phyloP scores from a whole-genome alignment of 768 basidiomycete species.

The Tephrocybe sp. region DNA sequence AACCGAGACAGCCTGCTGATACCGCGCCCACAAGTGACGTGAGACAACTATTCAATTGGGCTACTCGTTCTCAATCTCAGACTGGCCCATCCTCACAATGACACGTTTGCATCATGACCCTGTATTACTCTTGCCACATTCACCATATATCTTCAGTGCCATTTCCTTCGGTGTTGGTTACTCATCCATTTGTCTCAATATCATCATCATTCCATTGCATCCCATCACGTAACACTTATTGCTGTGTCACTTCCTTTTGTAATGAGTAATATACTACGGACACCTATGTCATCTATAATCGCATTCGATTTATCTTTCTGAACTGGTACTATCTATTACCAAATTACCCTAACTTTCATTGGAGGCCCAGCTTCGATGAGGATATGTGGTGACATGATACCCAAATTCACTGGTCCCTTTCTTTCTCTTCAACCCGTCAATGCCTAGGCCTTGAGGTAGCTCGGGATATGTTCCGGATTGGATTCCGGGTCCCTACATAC shows the following conservation, averaged over 20 bases:
- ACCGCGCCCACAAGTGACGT: slow-evolving; percentile 62
- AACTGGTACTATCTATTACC: too few relatives aligned
- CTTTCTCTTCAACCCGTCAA: slow-evolving; percentile 30
- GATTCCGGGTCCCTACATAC: slow-evolving; percentile 56
- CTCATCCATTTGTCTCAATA: slow-evolving; percentile 16
- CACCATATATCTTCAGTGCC: slow-evolving; percentile 15
- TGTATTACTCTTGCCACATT: slow-evolving; percentile 12
- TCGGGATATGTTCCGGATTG: slow-evolving; percentile 52
- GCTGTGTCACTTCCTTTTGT: slow-evolving; percentile 20
- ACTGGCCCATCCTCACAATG: slow-evolving; percentile 25
- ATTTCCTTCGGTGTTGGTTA: slow-evolving; percentile 20
- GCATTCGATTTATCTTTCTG: slow-evolving; percentile 6
- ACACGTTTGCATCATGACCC: slow-evolving; percentile 53
- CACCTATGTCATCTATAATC: slow-evolving; percentile 18
- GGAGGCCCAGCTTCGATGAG: slow-evolving; percentile 18
- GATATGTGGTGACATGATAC: slow-evolving; percentile 50
- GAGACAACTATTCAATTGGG: slow-evolving; percentile 81
- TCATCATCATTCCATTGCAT: slow-evolving; percentile 14
- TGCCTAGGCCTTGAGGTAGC: slow-evolving; percentile 21
- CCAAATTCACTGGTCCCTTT: slow-evolving; percentile 38
- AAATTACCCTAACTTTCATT: slow-evolving; percentile 10
- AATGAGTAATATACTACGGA: slow-evolving; percentile 15
- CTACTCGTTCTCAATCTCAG: slow-evolving; percentile 56
- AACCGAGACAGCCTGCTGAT: slow-evolving; percentile 81
- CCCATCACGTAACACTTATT: slow-evolving; percentile 16